Evolutionary conservation across 169 alveolate species (phyloP).

Genomic region (Plasmodium chabaudi): DNA sequence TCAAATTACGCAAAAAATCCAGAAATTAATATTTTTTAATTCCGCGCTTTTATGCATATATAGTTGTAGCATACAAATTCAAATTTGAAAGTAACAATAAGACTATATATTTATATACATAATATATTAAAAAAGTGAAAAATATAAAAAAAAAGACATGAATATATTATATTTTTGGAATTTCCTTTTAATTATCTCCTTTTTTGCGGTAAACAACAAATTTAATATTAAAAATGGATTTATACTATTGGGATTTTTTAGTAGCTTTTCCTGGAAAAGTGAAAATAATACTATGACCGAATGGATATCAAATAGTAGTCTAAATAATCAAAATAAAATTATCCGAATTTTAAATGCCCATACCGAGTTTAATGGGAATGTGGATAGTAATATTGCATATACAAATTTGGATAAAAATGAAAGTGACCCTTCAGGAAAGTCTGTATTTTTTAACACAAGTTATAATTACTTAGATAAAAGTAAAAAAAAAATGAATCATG

Average conservation of each 20-base stretch:
- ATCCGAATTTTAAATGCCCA: neutral
- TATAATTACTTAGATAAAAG: neutral
- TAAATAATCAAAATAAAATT: neutral
- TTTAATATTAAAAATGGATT: constrained; percentile 4
- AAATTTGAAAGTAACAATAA: too few relatives aligned
- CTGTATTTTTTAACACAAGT: neutral
- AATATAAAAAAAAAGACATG: constrained; percentile 20
- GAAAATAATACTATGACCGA: neutral
- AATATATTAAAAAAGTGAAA: neutral
- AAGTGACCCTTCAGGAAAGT: neutral
- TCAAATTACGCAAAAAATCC: too few relatives aligned
- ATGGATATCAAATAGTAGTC: too few relatives aligned
- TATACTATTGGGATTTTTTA: neutral
- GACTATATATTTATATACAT: too few relatives aligned
- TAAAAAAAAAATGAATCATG: constrained; percentile 8
- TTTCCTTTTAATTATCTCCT: constrained; percentile 31
- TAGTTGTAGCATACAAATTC: too few relatives aligned
- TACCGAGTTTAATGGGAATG: neutral
- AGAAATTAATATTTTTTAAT: too few relatives aligned
- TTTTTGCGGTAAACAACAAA: constrained; percentile 31
- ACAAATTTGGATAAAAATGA: neutral
- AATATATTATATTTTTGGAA: constrained; percentile 37
- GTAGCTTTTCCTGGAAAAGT: neutral
- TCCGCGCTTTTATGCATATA: too few relatives aligned
- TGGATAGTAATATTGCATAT: neutral